Percentiles rank a stretch among this genome's conserved stretches.
phyloP scores from a whole-genome alignment of 2,329 filamentous ascomycete species.

The Xylariaceae sp. region DNA sequence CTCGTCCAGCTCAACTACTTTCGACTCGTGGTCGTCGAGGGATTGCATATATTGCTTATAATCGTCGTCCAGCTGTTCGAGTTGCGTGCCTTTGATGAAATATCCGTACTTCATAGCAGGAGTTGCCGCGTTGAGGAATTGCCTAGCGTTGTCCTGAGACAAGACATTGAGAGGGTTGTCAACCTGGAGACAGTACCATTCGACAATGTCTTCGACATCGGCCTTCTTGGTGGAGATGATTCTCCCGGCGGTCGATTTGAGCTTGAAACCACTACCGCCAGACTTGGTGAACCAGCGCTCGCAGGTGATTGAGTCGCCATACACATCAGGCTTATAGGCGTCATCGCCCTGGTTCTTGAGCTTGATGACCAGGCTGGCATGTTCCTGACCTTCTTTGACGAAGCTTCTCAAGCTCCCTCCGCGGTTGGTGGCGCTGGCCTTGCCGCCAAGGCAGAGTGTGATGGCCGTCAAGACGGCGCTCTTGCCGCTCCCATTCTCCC shows the following conservation, averaged over 20 bases:
- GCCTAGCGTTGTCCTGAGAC: constrained; percentile 89
- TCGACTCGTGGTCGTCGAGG: constrained; percentile 66
- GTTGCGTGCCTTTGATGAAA: constrained; percentile 89
- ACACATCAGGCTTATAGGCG: constrained; percentile 78
- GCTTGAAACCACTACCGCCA: constrained; percentile 77
- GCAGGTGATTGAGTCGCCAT: constrained; percentile 81
- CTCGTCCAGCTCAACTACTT: constrained; percentile 57
- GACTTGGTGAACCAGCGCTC: constrained; percentile 79
- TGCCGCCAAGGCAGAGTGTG: constrained; percentile 90
- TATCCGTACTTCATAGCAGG: constrained; percentile 90
- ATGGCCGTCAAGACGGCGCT: constrained; percentile 92
- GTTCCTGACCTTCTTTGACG: constrained; percentile 83
- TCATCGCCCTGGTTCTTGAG: constrained; percentile 87
- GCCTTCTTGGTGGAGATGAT: constrained; percentile 77
- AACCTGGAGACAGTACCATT: constrained; percentile 89
- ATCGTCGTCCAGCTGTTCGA: constrained; percentile 87
- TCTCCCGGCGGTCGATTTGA: constrained; percentile 69
- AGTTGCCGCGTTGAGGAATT: constrained; percentile 84
- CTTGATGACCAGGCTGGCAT: constrained; percentile 71
- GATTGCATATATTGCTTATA: constrained; percentile 80
- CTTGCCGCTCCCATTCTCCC: constrained; percentile 96
- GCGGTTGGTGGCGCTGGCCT: constrained; percentile 87
- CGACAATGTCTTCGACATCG: constrained; percentile 88
- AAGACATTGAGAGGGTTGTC: constrained; percentile 96
- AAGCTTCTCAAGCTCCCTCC: constrained; percentile 85